Evolutionary conservation across 495 filamentous ascomycete species (phyloP).

Genomic region (Penicillium cinerascens): DNA sequence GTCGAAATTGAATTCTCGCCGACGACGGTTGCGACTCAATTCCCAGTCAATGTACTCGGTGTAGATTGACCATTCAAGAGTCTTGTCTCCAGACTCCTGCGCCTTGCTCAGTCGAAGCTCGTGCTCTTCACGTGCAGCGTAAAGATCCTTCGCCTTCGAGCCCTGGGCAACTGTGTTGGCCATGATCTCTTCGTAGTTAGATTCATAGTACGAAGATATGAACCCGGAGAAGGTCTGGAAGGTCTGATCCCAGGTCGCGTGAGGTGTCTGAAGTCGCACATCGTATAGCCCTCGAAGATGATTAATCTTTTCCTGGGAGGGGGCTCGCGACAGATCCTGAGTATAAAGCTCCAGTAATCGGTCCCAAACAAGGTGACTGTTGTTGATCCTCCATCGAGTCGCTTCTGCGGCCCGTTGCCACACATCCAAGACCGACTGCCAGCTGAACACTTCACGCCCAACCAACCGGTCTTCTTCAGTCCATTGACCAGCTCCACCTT

Average conservation of each 20-base stretch:
- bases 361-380: conserved; percentile 89
- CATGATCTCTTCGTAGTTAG: conserved; percentile 78
- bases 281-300: conserved; percentile 67
- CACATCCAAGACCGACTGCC: conserved; percentile 69
- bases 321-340: conserved; percentile 58
- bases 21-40: conserved; percentile 54
- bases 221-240: conserved; percentile 80
- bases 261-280: conserved; percentile 71
- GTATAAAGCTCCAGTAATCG: conserved; percentile 61
- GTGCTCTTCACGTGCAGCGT: conserved; percentile 62
- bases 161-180: conserved; percentile 60
- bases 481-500: conserved; percentile 59
- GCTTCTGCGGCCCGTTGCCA: conserved; percentile 76
- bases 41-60: conserved; percentile 85
- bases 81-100: conserved; percentile 52
- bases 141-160: conserved; percentile 65
- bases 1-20: conserved; percentile 53
- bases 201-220: conserved; percentile 69
- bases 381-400: conserved; percentile 75
- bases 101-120: conserved; percentile 67
- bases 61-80: conserved; percentile 56
- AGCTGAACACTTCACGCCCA: conserved; percentile 75
- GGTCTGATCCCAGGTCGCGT: conserved; percentile 81
- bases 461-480: conserved; percentile 70
- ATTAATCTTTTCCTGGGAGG: conserved; percentile 56